Percentiles rank a stretch among this genome's conserved stretches.
Conservation (phyloP, 2,329 filamentous ascomycete species). For the Pseudogymnoascus sp. region DNA sequence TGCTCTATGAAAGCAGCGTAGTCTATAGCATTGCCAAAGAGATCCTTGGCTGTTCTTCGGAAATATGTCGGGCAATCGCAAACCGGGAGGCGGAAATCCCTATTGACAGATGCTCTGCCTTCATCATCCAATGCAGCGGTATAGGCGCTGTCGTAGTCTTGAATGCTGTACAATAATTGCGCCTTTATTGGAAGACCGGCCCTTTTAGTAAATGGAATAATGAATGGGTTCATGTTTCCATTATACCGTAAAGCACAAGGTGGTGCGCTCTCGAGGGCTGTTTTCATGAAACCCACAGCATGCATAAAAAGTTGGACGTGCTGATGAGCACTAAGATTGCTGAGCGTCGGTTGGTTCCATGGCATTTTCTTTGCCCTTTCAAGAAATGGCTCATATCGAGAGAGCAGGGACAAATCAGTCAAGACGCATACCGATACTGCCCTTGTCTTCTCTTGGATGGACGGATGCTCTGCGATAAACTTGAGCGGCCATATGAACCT, state of each 20-base stretch:
- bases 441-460: not conserved
- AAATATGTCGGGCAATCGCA: not conserved
- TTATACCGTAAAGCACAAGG: not conserved
- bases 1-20: not conserved
- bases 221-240: not conserved
- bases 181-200: slow-evolving; percentile 2
- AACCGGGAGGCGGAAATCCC: not conserved
- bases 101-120: not conserved
- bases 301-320: not conserved
- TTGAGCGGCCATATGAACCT: not conserved
- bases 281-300: not conserved
- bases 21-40: not conserved
- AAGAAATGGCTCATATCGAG: not conserved
- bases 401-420: not conserved
- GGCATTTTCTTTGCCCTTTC: not conserved
- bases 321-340: not conserved
- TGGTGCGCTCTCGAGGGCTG: not conserved
- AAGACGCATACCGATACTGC: not conserved
- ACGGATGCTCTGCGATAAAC: not conserved
- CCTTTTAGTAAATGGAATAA: not conserved
- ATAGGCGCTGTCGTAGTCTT: not conserved
- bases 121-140: not conserved
- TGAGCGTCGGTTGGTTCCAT: not conserved
- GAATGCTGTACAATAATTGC: not conserved
- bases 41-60: not conserved